These are phyloP conservation scores for Xerocomus spinulosus DNA, from an alignment of 768 basidiomycete genomes.

Conservation along the genomic window DNA sequence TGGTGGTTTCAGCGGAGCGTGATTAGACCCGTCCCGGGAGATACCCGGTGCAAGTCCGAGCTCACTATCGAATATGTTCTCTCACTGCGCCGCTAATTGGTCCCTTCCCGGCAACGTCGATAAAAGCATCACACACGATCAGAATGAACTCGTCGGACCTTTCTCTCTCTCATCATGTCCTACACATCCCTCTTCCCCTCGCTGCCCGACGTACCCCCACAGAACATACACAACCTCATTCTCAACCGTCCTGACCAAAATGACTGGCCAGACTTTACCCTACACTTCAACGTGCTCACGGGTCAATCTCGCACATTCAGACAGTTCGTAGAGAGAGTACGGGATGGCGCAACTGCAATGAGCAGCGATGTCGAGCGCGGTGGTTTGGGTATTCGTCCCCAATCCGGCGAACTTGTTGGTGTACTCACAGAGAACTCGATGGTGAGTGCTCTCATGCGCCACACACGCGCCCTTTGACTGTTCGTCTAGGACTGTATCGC, in stretches of 20 bases:
- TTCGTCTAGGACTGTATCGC: constrained; percentile 48
- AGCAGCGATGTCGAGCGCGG: constrained; percentile 43
- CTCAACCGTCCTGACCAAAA: constrained; percentile 52
- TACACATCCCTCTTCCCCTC: constrained; percentile 56
- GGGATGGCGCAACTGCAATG: constrained; percentile 55
- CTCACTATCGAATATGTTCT: too few species aligned
- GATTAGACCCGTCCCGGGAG: too few species aligned
- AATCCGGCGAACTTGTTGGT: constrained; percentile 56
- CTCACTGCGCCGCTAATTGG: too few species aligned
- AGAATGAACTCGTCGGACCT: neutral
- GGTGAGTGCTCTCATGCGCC: constrained; percentile 33
- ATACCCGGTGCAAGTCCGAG: too few species aligned
- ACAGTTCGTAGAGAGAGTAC: constrained; percentile 49
- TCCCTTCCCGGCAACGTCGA: neutral
- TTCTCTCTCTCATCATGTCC: constrained; percentile 37
- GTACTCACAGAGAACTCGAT: constrained; percentile 67
- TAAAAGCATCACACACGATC: neutral
- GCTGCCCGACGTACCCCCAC: constrained; percentile 43
- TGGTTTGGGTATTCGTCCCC: constrained; percentile 49
- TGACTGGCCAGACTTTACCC: constrained; percentile 50
- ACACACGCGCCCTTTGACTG: neutral
- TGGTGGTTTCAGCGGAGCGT: too few species aligned
- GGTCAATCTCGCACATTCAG: constrained; percentile 42
- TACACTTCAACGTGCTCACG: constrained; percentile 53
- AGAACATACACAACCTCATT: constrained; percentile 53